Evolutionary conservation across 2,329 filamentous ascomycete genomes (phyloP), one percentile per base, ranked within the genome.

Genomic region (Diaporthe vexans): DNA sequence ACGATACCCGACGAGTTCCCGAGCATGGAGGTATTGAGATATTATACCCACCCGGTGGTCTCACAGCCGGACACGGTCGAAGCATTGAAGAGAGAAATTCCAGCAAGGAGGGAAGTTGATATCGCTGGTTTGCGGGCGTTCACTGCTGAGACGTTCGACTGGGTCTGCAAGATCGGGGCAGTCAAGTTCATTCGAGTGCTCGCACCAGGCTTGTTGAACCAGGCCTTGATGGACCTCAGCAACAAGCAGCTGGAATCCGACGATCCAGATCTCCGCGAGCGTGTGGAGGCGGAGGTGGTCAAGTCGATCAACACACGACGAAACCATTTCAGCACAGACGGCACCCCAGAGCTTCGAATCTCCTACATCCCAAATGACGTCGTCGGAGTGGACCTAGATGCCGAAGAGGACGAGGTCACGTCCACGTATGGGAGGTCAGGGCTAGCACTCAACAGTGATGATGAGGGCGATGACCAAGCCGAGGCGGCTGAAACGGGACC

Each of bases 41-140:
- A 94, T 80, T 99, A 99, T 78, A 96, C 94, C 0, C 92, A 95
- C 79, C 97, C 97, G 0, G 91, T 93, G 1, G 93, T 98, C 4
- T 98, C 95, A 0, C 86, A 88, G 0, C 78, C 86, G 8, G 82
- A 89, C 11, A 86, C 89, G 35, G 79, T 96, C 68, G 83, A 89
- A 4, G 86, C 84, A 56, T 79, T 95, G 26, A 86, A 83, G 73
- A 81, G 81, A 2, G 85, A 85, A 0, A 85, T 94, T 54, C 83
- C 84, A 13, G 95, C 93, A 90, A 89, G 92, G 73, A 85, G 85
- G 57, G 85, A 89, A 0, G 86, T 97, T 24, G 90, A 97, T 77
- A 86, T 94, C 17, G 79, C 85, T 5, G 91, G 90, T 0, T 83
- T 99, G 48, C 90, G 96, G 48, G 87, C 89, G 19, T 98, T 98